phyloP scores from a whole-genome alignment of 768 basidiomycete genomes.

The Mycena polygramma region DNA sequence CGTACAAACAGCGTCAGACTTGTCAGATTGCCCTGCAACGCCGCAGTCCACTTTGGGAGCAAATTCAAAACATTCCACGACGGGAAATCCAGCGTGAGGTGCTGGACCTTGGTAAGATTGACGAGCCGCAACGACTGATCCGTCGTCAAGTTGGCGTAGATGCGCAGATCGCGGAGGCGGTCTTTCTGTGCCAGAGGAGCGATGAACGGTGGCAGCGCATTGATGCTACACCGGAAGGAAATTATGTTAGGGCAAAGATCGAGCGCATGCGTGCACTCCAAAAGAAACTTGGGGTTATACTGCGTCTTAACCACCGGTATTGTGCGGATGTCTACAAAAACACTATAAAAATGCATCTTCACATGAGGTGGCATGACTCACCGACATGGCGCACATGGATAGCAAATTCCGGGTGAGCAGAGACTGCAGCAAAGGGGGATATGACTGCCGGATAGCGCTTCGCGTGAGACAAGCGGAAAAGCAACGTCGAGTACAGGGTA shows the following conservation, averaged over 20 bases:
- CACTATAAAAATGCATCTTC: constrained; percentile 1
- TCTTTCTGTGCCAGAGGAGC: constrained; percentile 58
- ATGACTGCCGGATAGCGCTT: constrained; percentile 69
- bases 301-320: constrained; percentile 57
- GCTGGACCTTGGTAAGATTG: constrained; percentile 55
- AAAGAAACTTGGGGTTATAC: constrained; percentile 62
- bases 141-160: constrained; percentile 66
- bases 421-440: constrained; percentile 73
- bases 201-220: constrained; percentile 65
- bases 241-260: constrained; percentile 63
- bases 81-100: constrained; percentile 68
- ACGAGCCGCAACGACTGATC: constrained; percentile 62
- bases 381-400: constrained; percentile 73
- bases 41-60: constrained; percentile 68
- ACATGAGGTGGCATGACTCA: constrained; percentile 42
- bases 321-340: constrained; percentile 60
- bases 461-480: constrained; percentile 66
- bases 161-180: constrained; percentile 60
- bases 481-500: constrained; percentile 69
- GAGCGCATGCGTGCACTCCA: constrained; percentile 65
- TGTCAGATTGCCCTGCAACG: constrained; percentile 59
- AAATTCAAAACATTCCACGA: constrained; percentile 72
- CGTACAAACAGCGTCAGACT: constrained; percentile 73
- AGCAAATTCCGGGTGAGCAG: constrained; percentile 64
- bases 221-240: constrained; percentile 68